A percentile compares a stretch with the other conserved stretches of the same genome.
phyloP scores from a whole-genome alignment of 225 moss, liverwort and hornwort genomes.

The Pleurozium schreberi region DNA sequence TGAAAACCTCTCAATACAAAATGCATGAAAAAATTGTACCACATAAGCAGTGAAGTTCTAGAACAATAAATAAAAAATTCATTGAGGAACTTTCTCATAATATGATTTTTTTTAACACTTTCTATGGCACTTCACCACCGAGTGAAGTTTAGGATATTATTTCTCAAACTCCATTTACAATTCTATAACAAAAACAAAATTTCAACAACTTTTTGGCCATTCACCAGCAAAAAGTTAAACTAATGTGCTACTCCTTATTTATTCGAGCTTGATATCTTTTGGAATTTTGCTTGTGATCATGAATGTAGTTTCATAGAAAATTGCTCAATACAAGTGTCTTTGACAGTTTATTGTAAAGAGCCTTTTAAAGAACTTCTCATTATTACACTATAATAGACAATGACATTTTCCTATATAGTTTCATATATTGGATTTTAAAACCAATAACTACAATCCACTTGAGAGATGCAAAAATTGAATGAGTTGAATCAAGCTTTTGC shows the following conservation, averaged over 20 bases:
- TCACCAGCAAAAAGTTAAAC: background rate
- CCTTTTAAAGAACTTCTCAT: too few species aligned
- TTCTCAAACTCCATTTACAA: background rate
- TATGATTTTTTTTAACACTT: background rate
- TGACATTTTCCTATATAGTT: too few species aligned
- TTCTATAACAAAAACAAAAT: background rate
- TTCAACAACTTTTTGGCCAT: accelerated
- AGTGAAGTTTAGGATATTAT: background rate
- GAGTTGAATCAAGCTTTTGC: too few species aligned
- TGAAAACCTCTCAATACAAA: background rate
- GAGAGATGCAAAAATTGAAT: too few species aligned
- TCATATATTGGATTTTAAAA: background rate
- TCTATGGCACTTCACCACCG: background rate
- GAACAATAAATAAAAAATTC: background rate
- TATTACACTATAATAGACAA: background rate
- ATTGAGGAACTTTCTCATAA: background rate
- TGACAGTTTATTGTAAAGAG: too few species aligned
- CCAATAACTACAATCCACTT: background rate
- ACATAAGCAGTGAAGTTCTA: background rate
- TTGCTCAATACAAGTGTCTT: too few species aligned
- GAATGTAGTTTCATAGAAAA: too few species aligned
- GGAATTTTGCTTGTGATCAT: too few species aligned
- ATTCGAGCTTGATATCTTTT: too few species aligned
- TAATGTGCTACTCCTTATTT: background rate
- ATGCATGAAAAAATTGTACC: background rate